These are phyloP conservation scores for Maudiozyma pseudohumilis DNA, from an alignment of 805 yeast species.

Conservation along the genomic window DNA sequence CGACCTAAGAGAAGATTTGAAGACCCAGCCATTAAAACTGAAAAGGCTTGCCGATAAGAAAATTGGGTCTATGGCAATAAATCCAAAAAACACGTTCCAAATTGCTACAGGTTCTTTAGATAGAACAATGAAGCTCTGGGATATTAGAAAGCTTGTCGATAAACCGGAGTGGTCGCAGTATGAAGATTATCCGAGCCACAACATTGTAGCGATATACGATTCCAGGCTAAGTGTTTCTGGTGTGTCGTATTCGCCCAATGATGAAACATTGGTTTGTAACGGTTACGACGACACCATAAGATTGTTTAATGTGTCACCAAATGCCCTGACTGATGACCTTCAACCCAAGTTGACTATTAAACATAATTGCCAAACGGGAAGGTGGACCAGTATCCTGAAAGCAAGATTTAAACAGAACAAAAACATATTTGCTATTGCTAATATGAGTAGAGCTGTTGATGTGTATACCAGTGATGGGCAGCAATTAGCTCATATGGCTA, in stretches of 20 bases:
- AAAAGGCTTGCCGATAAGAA: conserved; percentile 75
- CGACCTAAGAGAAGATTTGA: conserved; percentile 47
- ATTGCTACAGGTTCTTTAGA: conserved; percentile 87
- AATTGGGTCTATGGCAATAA: conserved; percentile 79
- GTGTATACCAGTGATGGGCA: conserved; percentile 68
- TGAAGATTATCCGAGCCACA: conserved; percentile 33
- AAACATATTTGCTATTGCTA: conserved; percentile 83
- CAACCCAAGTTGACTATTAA: conserved; percentile 54
- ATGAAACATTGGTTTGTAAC: conserved; percentile 68
- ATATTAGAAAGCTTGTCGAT: conserved; percentile 46
- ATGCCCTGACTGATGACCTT: conserved; percentile 29
- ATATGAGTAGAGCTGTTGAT: conserved; percentile 85
- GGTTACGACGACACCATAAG: conserved; percentile 85
- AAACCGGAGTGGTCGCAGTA: conserved; percentile 48
- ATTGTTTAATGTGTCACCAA: conserved; percentile 47
- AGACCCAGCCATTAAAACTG: conserved; percentile 22
- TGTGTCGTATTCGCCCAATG: conserved; percentile 65
- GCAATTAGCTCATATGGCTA: conserved; percentile 65
- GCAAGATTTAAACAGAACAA: conserved; percentile 71
- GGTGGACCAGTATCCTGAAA: conserved; percentile 91
- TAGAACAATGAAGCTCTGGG: conserved; percentile 80
- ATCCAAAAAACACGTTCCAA: conserved; percentile 55
- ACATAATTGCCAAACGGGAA: conserved; percentile 93
- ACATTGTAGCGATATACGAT: conserved; percentile 45
- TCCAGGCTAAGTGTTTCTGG: conserved; percentile 77